phyloP scores from a whole-genome alignment of 345 rosid genomes.

The Cardiospermum halicacabum region DNA sequence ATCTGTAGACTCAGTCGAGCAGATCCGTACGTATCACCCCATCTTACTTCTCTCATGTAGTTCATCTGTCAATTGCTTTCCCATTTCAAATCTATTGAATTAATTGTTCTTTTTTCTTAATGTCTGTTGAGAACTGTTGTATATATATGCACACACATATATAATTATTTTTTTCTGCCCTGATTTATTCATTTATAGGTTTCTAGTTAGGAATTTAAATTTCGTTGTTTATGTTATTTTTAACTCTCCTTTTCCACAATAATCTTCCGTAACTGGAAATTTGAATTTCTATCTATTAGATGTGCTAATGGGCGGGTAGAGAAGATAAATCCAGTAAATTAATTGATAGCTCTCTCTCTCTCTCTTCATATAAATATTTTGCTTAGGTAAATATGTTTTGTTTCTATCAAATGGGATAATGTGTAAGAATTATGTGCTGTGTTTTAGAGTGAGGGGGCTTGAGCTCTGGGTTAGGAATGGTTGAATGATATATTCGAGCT shows the following conservation, averaged over 20 bases:
- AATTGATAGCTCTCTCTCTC: not conserved
- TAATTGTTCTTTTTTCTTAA: not conserved
- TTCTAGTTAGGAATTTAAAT: not conserved
- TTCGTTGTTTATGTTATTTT: not conserved
- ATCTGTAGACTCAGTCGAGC: conserved; percentile 85
- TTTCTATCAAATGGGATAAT: not conserved
- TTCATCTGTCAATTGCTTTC: not conserved
- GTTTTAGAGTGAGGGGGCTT: not conserved
- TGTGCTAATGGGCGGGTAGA: not conserved
- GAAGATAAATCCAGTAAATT: not conserved
- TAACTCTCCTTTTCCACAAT: not conserved
- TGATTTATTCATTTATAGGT: not conserved
- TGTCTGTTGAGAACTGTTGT: too few relatives aligned
- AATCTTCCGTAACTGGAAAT: not conserved
- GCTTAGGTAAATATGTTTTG: not conserved
- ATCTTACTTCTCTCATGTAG: not conserved
- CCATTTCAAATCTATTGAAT: not conserved
- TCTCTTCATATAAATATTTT: not conserved
- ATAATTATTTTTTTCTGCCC: too few relatives aligned
- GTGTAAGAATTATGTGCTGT: not conserved
- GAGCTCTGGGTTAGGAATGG: not conserved
- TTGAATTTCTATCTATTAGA: not conserved
- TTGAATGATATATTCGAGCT: not conserved
- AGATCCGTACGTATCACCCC: conserved; percentile 75
- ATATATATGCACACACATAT: too few relatives aligned